A percentile compares a stretch with the other conserved stretches of the same genome.
Evolutionary conservation across 352 stramenopile species (phyloP).

Genomic region (Phytophthora sojae): DNA sequence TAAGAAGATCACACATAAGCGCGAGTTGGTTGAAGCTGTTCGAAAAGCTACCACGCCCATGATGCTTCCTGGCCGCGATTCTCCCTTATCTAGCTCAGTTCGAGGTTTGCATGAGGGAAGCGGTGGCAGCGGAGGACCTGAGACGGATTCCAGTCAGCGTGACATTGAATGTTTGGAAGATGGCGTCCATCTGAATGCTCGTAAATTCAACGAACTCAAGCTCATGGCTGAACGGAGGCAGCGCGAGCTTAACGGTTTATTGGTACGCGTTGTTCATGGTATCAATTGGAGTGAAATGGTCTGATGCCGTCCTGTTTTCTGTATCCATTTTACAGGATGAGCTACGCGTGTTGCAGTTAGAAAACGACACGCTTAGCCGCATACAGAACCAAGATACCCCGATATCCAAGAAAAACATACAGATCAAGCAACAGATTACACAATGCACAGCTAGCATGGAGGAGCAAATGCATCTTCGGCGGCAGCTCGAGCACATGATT

Average conservation of each 20-base stretch:
- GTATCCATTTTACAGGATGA: conserved; percentile 57
- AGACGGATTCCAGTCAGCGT: conserved; percentile 52
- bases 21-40: conserved; percentile 79
- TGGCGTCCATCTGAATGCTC: conserved; percentile 69
- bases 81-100: conserved; percentile 31
- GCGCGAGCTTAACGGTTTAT: conserved; percentile 64
- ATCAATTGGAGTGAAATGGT: background rate
- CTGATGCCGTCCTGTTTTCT: background rate
- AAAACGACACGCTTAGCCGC: conserved; percentile 70
- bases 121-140: conserved; percentile 29
- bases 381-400: conserved; percentile 86
- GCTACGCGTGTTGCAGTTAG: conserved; percentile 68
- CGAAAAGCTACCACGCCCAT: conserved; percentile 79
- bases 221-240: conserved; percentile 69
- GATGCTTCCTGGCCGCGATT: conserved; percentile 58
- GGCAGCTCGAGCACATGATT: conserved; percentile 87
- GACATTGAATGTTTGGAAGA: conserved; percentile 79
- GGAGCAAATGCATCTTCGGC: conserved; percentile 76
- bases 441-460: conserved; percentile 78
- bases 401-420: conserved; percentile 72
- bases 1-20: conserved; percentile 81
- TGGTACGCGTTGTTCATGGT: conserved; percentile 38
- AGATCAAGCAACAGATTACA: conserved; percentile 76
- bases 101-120: conserved; percentile 36
- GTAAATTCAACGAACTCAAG: conserved; percentile 87